phyloP scores from a whole-genome alignment of 2,329 filamentous ascomycete genomes.

The Colletotrichum lindemuthianum region DNA sequence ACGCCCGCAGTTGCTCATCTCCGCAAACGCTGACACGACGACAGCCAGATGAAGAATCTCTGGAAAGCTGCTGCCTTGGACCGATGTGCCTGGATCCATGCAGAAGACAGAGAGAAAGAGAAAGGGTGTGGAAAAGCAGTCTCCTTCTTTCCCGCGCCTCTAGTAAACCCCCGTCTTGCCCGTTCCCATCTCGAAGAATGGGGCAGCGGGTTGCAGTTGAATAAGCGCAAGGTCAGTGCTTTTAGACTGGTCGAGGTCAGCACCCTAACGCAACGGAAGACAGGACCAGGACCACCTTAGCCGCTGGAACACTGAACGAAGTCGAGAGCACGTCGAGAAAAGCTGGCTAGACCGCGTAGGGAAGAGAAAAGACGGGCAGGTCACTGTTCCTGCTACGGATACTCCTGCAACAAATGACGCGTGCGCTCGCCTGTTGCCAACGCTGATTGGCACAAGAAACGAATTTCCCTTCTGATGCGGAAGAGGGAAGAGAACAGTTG shows the following conservation, averaged over 20 bases:
- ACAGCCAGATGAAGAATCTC: too few species aligned
- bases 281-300: conserved; percentile 1
- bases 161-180: too few species aligned
- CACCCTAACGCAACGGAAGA: conserved; percentile 12
- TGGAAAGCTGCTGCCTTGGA: too few species aligned
- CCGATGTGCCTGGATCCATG: too few species aligned
- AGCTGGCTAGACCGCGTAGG: conserved; percentile 6
- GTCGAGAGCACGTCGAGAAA: conserved; percentile 1
- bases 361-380: background rate
- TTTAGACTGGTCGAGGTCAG: conserved; percentile 18
- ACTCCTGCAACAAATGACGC: background rate
- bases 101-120: too few species aligned
- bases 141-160: too few species aligned
- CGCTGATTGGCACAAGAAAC: conserved; percentile 19
- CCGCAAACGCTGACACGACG: too few species aligned
- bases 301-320: conserved; percentile 3
- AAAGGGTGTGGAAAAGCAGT: too few species aligned
- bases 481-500: conserved; percentile 5
- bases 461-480: background rate
- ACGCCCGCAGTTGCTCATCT: too few species aligned
- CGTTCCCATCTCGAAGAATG: background rate
- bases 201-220: conserved; percentile 3
- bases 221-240: conserved; percentile 23
- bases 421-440: background rate
- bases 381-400: background rate